Conservation (phyloP, 352 stramenopile genomes). For the Pythium phragmiticola region DNA sequence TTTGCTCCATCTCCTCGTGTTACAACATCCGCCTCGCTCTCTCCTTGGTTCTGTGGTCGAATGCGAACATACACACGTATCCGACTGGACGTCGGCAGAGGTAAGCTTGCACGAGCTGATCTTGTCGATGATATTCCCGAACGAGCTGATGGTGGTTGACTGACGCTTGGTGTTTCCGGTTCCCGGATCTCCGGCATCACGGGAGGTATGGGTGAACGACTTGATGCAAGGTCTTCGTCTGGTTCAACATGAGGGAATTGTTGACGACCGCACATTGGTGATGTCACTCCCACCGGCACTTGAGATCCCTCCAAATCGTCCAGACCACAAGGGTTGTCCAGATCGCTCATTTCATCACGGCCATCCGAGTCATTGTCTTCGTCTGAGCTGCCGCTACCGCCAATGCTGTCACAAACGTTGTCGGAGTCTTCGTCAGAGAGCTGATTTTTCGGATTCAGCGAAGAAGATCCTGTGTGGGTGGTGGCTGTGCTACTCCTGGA, state of each 20-base stretch:
- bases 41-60: constrained; percentile 35
- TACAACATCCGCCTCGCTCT: constrained; percentile 33
- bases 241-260: not conserved
- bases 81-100: constrained; percentile 12
- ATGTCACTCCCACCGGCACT: not conserved
- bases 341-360: not conserved
- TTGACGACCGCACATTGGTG: not conserved
- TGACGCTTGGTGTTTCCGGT: not conserved
- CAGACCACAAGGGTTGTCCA: not conserved
- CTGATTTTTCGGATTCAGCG: not conserved
- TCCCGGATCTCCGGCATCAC: too few species aligned
- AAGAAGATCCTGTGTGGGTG: not conserved
- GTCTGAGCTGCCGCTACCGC: not conserved
- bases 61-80: constrained; percentile 79
- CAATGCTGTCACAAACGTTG: not conserved
- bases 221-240: not conserved
- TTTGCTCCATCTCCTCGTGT: constrained; percentile 30
- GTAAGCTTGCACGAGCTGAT: not conserved
- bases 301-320: not conserved
- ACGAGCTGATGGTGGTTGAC: not conserved
- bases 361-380: not conserved
- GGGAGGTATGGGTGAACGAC: not conserved
- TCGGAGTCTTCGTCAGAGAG: constrained; percentile 8
- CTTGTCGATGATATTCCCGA: not conserved
- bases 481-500: constrained; percentile 2